Evolutionary conservation across 768 basidiomycete species (phyloP), one percentile per base, ranked within the genome.

Genomic region (Leucocoprinus birnbaumii): DNA sequence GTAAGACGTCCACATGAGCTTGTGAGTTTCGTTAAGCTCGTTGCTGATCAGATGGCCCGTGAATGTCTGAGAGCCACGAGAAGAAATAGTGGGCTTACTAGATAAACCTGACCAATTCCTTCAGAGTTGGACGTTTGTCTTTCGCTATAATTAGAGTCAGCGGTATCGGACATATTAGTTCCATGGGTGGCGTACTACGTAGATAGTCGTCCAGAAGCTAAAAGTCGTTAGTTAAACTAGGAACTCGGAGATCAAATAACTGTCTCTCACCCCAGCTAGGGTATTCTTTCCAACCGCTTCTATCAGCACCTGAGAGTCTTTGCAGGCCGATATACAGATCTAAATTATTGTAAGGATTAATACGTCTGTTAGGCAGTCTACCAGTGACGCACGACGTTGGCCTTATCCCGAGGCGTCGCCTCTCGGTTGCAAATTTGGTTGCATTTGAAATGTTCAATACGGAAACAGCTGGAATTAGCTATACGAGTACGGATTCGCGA

Each of bases 301-400:
- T 6, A 40, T n/a, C 24, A 50, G 16, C 2, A 13, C 21, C 13
- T 58, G 56, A 13, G 56, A 58, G 31, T 61, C 59, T 16, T 51
- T 47, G 37, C 56, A 57, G 2, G 59, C 57, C 2, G 59, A 61
- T 9, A 61, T 55, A 38, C 57, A 61, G 21, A 58, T 45, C 59
- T 61, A 42, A 13, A 34, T 14, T 31, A 31, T 31, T 31, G 5
- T 31, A 11, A 31, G 41, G 35, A 13, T 11, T 9, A n/a, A 18
- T 19, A 40, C 45, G 26, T n/a, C n/a, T n/a, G n/a, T n/a, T n/a
- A 41, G 7, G 18, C n/a, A 19, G 5, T 10, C 31, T 31, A 5
- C 11, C 5, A 31, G 19, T 5, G n/a, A 14, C 26, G 43, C 27
- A 55, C 49, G 5, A 55, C 38, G 11, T 34, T 25, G 10, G 48